Base-by-base conservation (phyloP, 2,329 filamentous ascomycete species). In the Graphilbum fragrans region DNA sequence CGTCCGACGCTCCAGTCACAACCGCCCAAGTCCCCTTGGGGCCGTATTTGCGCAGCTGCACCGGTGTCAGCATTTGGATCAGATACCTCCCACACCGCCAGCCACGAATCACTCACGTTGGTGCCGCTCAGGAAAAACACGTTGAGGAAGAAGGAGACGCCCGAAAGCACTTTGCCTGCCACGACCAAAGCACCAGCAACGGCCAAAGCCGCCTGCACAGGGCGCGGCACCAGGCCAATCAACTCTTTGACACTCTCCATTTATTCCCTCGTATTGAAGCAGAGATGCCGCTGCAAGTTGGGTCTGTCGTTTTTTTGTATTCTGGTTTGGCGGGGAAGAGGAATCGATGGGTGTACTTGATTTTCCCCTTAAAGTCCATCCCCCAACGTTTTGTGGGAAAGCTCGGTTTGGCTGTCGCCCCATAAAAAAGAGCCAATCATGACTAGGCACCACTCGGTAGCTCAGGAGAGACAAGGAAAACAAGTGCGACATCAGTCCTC, bases 1-100 rank as follows among this genome's bases (percentile, higher is more conserved):
- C 93, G 62, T 98, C 92, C 11, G 88, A 95, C 39, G 90, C 92
- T 48, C 92, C 92, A 21, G 92, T 98, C 33, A 98, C 74, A 42
- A 98, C 77, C 25, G 86, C 92, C 88, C 90, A 98, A 44, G 82
- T 88, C 47, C 90, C 90, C 55, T 86, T 86, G 52, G 82, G 82
- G 51, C 88, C 92, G 65, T 94, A 96, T 51, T 82, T 86, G 53
- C 80, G 80, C 44, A 98, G 79, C 90, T 94, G 45, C 45, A 41
- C n/a, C n/a, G n/a, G n/a, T 36, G 45, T 18, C 14, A 17, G 8
- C 9, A 23, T 8, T 14, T 5, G 21, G 7, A 27, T 10, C 14
- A 31, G 14, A 7, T 31, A 16, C 14, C 12, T 5, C 8, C 29
- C 12, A 31, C 11, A 31, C n/a, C 29, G 29, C 4, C 25, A 27